Base-by-base conservation (phyloP, 768 basidiomycete genomes). In the Podaxis carcinomalis region DNA sequence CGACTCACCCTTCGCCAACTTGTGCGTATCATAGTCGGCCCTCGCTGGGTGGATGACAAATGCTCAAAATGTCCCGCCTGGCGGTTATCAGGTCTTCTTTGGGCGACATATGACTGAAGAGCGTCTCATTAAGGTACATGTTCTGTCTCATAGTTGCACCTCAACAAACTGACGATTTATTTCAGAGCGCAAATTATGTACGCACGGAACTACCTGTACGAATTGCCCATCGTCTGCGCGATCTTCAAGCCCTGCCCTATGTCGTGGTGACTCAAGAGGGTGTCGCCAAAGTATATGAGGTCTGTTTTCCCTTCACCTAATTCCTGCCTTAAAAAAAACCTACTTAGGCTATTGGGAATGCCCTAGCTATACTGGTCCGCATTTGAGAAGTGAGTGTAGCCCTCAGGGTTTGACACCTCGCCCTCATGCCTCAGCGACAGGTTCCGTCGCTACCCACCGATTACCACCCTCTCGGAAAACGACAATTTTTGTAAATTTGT, bases 131-230 rank as follows among this genome's bases (percentile, higher is more conserved):
- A 91, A 88, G 78, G 92, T 83, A 66, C 55, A 35, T 42, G 39
- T 47, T 14, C 44, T 62, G 36, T 47, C 46, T 5, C n/a, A 40
- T 40, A n/a, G 5, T n/a, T 23, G 23, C 23, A 49, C 47, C 4
- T 11, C 47, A 49, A 21, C 13, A 49, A n/a, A 23, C 19, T 44
- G 47, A 25, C 47, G 13, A 49, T 3, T 25, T 56, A 6, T 52
- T 52, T 21, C 54, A 94, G 92, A 92, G 90, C 64, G 93, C 91
- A 56, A 94, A 94, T 70, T 93, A 94, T 73, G 92, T 96, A 46
- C 86, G 93, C 55, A 90, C 90, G 4, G 93, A 96, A 68, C 75
- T 96, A 5, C 93, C 94, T 9, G 86, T 93, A 13, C 85, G 93
- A 39, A 90, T 95, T 67, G 89, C 93, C 3, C 93, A 95, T 71